Percentiles rank a stretch among this genome's conserved stretches.
phyloP scores from a whole-genome alignment of 352 stramenopile genomes.

The Pythium volutum region DNA sequence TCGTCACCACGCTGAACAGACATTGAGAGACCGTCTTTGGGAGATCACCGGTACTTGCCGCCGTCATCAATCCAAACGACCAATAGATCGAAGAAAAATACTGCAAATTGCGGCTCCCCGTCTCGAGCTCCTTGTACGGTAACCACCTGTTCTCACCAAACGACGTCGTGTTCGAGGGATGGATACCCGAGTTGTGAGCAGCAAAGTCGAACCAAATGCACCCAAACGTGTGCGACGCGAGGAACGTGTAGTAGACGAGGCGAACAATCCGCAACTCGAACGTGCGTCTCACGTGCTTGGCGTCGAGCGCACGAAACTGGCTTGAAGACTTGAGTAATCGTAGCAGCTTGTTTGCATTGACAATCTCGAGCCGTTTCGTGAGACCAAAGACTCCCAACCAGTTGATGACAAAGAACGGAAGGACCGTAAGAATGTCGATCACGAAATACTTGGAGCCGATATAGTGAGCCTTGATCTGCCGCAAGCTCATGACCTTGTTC shows the following conservation, averaged over 20 bases:
- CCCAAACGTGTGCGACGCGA: slow-evolving; percentile 53
- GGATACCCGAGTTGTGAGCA: slow-evolving; percentile 21
- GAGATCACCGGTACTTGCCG: slow-evolving; percentile 43
- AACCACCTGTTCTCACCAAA: slow-evolving; percentile 34
- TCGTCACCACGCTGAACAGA: slow-evolving; percentile 54
- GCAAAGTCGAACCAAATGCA: slow-evolving; percentile 69
- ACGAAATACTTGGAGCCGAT: slow-evolving; percentile 41
- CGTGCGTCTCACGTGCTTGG: slow-evolving; percentile 61
- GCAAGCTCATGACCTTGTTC: slow-evolving; percentile 62
- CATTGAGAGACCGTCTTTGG: slow-evolving; percentile 52
- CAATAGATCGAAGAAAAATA: slow-evolving; percentile 68
- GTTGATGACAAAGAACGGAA: slow-evolving; percentile 51
- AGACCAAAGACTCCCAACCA: slow-evolving; percentile 26
- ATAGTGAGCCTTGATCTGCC: slow-evolving; percentile 42
- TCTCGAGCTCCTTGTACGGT: slow-evolving; percentile 28
- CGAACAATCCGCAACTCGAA: slow-evolving; percentile 62
- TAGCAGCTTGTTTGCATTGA: slow-evolving; percentile 66
- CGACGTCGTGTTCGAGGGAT: slow-evolving; percentile 1
- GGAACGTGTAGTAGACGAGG: slow-evolving; percentile 69
- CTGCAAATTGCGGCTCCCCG: slow-evolving; percentile 32
- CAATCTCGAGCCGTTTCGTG: slow-evolving; percentile 28
- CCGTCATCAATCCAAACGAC: slow-evolving; percentile 64
- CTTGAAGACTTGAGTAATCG: slow-evolving; percentile 54
- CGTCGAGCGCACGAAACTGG: slow-evolving; percentile 51
- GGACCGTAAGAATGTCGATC: slow-evolving; percentile 43